Percentiles rank a stretch among this genome's conserved stretches.
Evolutionary conservation across 495 filamentous ascomycete genomes (phyloP).

Genomic region (Rusavskia elegans): DNA sequence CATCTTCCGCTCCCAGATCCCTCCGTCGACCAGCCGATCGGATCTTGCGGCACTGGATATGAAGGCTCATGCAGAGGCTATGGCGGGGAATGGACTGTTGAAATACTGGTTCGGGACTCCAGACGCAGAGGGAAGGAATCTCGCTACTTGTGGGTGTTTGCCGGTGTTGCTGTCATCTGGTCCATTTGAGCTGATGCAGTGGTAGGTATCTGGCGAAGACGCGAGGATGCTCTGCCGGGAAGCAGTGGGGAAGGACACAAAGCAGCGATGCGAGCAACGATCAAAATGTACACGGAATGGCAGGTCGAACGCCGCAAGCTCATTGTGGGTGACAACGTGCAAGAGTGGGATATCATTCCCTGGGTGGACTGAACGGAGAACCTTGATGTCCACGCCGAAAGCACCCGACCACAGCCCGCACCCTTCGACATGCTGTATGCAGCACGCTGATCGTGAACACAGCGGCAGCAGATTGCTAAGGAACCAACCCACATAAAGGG

Average conservation of each 20-base stretch:
- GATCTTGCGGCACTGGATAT: slow-evolving; percentile 54
- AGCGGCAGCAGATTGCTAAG: too few species aligned
- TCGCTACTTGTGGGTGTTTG: slow-evolving; percentile 48
- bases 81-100: slow-evolving; percentile 61
- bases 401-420: too few species aligned
- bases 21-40: slow-evolving; percentile 40
- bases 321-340: slow-evolving; percentile 6
- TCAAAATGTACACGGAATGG: slow-evolving; percentile 12
- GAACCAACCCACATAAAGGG: not conserved
- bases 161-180: not conserved
- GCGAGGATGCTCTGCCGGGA: slow-evolving; percentile 52
- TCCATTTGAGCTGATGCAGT: not conserved
- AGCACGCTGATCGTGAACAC: too few species aligned
- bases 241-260: slow-evolving; percentile 43
- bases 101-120: slow-evolving; percentile 79
- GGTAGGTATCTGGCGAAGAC: slow-evolving; percentile 49
- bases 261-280: slow-evolving; percentile 10
- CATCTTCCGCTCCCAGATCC: slow-evolving; percentile 58
- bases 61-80: slow-evolving; percentile 62
- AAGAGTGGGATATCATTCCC: slow-evolving; percentile 6
- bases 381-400: too few species aligned
- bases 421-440: too few species aligned
- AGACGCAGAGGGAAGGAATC: slow-evolving; percentile 44
- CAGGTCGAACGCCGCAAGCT: slow-evolving; percentile 8
- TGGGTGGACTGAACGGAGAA: slow-evolving; percentile 4